A percentile compares a stretch with the other conserved stretches of the same genome.
Conservation (phyloP, 176 grass and related monocot genomes). For the Chrysopogon serrulatus region DNA sequence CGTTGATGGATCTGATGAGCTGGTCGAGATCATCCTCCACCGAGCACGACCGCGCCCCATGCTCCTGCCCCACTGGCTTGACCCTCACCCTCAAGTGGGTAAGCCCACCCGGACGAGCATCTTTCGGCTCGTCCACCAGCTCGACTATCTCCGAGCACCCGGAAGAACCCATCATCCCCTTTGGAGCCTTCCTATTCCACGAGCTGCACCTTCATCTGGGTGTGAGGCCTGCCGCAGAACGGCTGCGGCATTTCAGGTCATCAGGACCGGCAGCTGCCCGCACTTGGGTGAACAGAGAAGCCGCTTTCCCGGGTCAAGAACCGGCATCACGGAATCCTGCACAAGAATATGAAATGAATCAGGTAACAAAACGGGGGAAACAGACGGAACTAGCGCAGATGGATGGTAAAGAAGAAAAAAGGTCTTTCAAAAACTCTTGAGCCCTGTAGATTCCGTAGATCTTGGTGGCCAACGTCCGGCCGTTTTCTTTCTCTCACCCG, state of each 20-base stretch:
- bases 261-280: background rate
- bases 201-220: constrained; percentile 31
- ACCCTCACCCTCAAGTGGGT: constrained; percentile 61
- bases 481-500: background rate
- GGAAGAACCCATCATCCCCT: constrained; percentile 61
- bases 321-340: constrained; percentile 37
- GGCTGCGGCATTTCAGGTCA: constrained; percentile 28
- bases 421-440: background rate
- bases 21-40: constrained; percentile 69
- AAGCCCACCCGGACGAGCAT: constrained; percentile 34
- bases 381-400: background rate
- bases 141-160: constrained; percentile 93
- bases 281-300: constrained; percentile 5
- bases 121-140: constrained; percentile 50
- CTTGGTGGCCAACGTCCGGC: background rate
- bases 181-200: background rate
- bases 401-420: background rate
- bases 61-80: constrained; percentile 52
- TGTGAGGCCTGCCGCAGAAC: background rate
- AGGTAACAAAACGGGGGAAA: background rate
- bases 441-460: background rate
- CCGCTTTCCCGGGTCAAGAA: constrained; percentile 7
- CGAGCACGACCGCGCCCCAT: constrained; percentile 30
- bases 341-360: background rate
- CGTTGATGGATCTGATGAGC: constrained; percentile 73